Base-by-base conservation (phyloP, 176 grass and related monocot genomes). In the Avena sativa region DNA sequence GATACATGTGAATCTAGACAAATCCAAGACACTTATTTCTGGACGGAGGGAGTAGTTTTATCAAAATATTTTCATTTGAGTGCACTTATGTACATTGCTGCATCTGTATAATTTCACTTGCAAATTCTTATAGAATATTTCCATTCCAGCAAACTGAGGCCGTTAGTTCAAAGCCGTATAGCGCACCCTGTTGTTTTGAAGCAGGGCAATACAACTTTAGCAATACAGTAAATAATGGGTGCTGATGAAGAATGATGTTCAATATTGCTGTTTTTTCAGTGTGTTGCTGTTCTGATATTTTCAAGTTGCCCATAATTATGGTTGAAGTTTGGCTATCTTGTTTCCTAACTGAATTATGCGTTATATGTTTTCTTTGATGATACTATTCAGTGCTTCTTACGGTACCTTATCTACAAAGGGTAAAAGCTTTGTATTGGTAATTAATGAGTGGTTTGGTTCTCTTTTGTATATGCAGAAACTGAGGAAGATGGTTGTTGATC, bases 401-500 rank as follows among this genome's bases (percentile, higher is more conserved):
- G 3, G 13, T 84, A 74, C 36, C 9, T 34, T 55, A 25, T 23
- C 14, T 48, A 12, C 48, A 62, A 1, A 76, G 43, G 32, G 14
- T 76, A 53, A 40, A 67, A 49, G 2, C 46, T 2, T 71, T 48
- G 49, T 68, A 28, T 2, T 71, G 32, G 38, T 68, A 28, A 57
- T 44, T 70, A 38, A 71, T 83, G 78, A 43, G 25, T 59, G 9
- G 4, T 43, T 20, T 78, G 38, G 5, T 82, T 72, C 36, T 80
- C 76, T 64, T 89, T 91, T n/a, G 12, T 67, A 26, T 48, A 28
- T 79, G 52, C 88, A 98, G 93, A 93, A 98, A 96, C 76, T 98
- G 75, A 92, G 77, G 83, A 88, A 96, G 65, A 89, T 98, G 92
- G 87, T 98, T 85, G 13, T 98, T 5, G 76, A 90, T 88, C 51